These are phyloP conservation scores for Rhizopus sp. DNA, from an alignment of 371 early-diverging fungal genomes.

Conservation along the genomic window DNA sequence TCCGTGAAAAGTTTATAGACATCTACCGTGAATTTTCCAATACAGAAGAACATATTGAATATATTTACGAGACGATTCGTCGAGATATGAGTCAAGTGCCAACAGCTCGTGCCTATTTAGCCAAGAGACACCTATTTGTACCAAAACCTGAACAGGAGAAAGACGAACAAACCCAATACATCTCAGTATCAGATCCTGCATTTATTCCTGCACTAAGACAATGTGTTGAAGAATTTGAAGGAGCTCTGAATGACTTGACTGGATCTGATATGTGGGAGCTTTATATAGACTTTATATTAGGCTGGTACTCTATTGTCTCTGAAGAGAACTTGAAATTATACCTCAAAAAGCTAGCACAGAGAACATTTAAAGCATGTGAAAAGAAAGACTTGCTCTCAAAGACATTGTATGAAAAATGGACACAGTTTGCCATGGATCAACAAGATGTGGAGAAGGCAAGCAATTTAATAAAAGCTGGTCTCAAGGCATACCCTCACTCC, in stretches of 20 bases:
- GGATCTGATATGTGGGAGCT: conserved; percentile 54
- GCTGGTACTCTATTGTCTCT: conserved; percentile 44
- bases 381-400: conserved; percentile 41
- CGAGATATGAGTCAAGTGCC: conserved; percentile 62
- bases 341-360: conserved; percentile 48
- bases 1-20: conserved; percentile 74
- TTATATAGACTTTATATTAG: conserved; percentile 63
- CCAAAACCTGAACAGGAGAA: conserved; percentile 40
- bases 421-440: conserved; percentile 24
- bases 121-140: conserved; percentile 48
- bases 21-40: conserved; percentile 67
- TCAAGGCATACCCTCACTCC: conserved; percentile 39
- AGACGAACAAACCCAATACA: conserved; percentile 11
- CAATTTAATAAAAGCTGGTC: conserved; percentile 40
- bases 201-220: conserved; percentile 61
- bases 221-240: conserved; percentile 54
- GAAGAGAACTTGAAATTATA: conserved; percentile 68
- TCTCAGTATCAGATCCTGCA: conserved; percentile 42
- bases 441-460: conserved; percentile 26
- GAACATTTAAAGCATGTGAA: conserved; percentile 45
- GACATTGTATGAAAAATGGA: conserved; percentile 52
- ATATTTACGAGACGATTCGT: conserved; percentile 58
- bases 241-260: conserved; percentile 35
- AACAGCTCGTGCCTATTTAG: conserved; percentile 64
- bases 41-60: conserved; percentile 30